phyloP scores from a whole-genome alignment of 2,329 filamentous ascomycete genomes.

The Rhexocercosporidium sp. region DNA sequence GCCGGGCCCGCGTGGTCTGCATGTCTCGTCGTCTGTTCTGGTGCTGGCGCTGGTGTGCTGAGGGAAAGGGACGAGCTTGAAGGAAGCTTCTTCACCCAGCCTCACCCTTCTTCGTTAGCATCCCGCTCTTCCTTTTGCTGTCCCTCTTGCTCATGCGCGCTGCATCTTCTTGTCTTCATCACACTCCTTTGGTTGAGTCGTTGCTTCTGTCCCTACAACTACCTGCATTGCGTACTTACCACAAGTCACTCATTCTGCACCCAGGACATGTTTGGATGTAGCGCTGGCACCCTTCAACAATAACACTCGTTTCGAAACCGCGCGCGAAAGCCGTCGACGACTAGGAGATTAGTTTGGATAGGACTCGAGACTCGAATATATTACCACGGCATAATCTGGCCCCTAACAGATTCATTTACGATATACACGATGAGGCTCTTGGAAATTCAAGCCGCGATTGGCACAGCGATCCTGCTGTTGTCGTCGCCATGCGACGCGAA shows the following conservation, averaged over 20 bases:
- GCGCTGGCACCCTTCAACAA: conserved; percentile 5
- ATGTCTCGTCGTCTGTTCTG: not conserved
- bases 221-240: conserved; percentile 10
- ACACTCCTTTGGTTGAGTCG: conserved; percentile 15
- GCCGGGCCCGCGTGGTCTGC: not conserved
- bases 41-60: not conserved
- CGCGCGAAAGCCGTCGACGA: not conserved
- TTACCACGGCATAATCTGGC: conserved; percentile 8
- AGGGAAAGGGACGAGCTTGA: not conserved
- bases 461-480: conserved; percentile 55
- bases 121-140: not conserved
- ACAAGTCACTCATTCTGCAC: conserved; percentile 18
- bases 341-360: not conserved
- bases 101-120: not conserved
- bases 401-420: conserved; percentile 13
- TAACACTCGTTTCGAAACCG: conserved; percentile 13
- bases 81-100: conserved; percentile 3
- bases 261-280: conserved; percentile 19
- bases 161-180: not conserved
- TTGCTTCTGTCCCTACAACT: not conserved
- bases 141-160: not conserved
- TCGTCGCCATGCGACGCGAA: conserved; percentile 41
- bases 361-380: conserved; percentile 6
- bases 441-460: conserved; percentile 54
- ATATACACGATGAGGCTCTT: conserved; percentile 57